phyloP scores from a whole-genome alignment of 805 yeast genomes.

The Suhomyces sp. region DNA sequence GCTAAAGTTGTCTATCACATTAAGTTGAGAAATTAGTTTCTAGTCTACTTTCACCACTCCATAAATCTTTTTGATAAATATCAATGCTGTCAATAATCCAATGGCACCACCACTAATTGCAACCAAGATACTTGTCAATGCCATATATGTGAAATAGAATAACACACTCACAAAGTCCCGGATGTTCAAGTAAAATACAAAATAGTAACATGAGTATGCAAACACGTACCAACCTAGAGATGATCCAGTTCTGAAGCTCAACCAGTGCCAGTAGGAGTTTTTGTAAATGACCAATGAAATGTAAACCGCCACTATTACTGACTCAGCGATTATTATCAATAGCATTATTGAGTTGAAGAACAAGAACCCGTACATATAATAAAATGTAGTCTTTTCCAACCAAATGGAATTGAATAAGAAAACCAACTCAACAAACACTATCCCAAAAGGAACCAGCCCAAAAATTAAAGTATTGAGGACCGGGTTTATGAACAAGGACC shows the following conservation, averaged over 20 bases:
- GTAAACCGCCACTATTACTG: conserved; percentile 67
- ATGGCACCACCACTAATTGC: conserved; percentile 75
- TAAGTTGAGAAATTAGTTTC: background rate
- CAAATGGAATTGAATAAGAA: conserved; percentile 74
- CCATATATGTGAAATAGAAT: conserved; percentile 69
- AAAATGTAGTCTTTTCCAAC: conserved; percentile 75
- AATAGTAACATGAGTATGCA: conserved; percentile 65
- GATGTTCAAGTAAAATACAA: conserved; percentile 53
- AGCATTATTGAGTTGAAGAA: conserved; percentile 58
- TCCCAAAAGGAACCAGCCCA: conserved; percentile 76
- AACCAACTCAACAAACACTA: conserved; percentile 74
- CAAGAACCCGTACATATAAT: conserved; percentile 77
- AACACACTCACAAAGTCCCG: conserved; percentile 65
- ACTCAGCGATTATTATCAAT: conserved; percentile 63
- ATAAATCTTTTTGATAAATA: conserved; percentile 63
- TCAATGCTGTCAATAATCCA: conserved; percentile 63
- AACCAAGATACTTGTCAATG: conserved; percentile 57
- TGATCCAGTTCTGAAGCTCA: conserved; percentile 63
- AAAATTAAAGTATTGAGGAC: conserved; percentile 41
- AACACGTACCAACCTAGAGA: conserved; percentile 72
- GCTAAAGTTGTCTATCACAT: background rate
- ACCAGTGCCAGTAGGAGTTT: conserved; percentile 79
- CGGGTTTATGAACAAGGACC: conserved; percentile 21
- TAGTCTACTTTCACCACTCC: conserved; percentile 55
- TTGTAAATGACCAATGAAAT: conserved; percentile 52